Base-by-base conservation (phyloP, 345 rosid genomes). In the Pistacia integerrima region DNA sequence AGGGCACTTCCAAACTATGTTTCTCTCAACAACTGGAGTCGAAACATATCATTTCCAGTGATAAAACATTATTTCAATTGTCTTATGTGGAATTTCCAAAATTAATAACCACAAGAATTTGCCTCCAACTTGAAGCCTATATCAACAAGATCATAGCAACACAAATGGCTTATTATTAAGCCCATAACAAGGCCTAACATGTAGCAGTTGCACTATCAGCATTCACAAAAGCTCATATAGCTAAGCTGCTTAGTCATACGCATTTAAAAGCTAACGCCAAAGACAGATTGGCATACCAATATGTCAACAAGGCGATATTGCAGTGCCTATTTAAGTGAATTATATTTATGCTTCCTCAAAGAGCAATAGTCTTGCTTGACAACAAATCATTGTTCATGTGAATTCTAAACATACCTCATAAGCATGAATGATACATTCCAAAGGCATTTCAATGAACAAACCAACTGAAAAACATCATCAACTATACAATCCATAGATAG, bases 61-160 rank as follows among this genome's bases (percentile, higher is more conserved):
- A 67, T 33, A n/a, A 76, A 69, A 67, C 49, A 72, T 30, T 61
- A 66, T 70, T 33, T 30, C 52, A 33, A 69, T 52, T 4, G 5
- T 54, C 59, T 8, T 44, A 44, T 11, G 18, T 20, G 30, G 57
- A 57, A 54, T 56, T 52, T 55, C 22, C 62, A 20, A 36, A 54
- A 17, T 33, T 55, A 55, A 35, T 17, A 22, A 35, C 8, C 0
- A 13, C 16, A 36, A 44, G 14, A 1, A 44, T 66, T 64, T 41
- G 28, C 69, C n/a, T 55, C 33, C 22, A 69, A 55, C 56, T 17
- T 55, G 28, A 35, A 70, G 17, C 25, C 25, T 41, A 0, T 18
- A 8, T 11, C 16, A 4, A 48, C 9, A 22, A 48, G 11, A 14
- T 44, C 16, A 41, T 10, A 41, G 69, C 4, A 36, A 38, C 25